Conservation (phyloP, 208 protist species). For the Crithidia expoeki region DNA sequence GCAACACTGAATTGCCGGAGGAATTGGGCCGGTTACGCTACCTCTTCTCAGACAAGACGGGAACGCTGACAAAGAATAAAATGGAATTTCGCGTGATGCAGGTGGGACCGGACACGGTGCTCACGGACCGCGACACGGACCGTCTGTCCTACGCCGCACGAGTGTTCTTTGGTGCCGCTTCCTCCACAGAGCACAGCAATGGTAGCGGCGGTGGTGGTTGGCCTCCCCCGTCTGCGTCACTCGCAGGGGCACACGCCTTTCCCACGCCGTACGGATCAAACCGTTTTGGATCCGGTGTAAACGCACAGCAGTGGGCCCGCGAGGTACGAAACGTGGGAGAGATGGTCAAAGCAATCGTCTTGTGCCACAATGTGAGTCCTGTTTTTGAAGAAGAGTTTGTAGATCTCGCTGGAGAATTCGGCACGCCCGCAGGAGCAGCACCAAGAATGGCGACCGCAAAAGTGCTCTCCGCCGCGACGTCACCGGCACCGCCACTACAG, state of each 20-base stretch:
- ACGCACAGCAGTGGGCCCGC: constrained; percentile 34
- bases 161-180: constrained; percentile 39
- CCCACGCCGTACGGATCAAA: background rate
- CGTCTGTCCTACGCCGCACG: constrained; percentile 41
- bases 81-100: constrained; percentile 88
- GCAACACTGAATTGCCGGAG: constrained; percentile 97
- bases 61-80: constrained; percentile 98
- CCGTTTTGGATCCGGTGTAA: constrained; percentile 14
- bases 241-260: background rate
- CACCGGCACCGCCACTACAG: constrained; percentile 66
- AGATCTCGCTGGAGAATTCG: background rate
- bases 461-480: constrained; percentile 36
- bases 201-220: background rate
- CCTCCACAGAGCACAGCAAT: background rate
- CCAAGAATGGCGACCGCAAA: no score
- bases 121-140: constrained; percentile 60
- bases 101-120: constrained; percentile 44
- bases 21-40: constrained; percentile 98
- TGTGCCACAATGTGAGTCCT: constrained; percentile 98
- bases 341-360: constrained; percentile 84
- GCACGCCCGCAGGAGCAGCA: background rate
- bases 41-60: constrained; percentile 99
- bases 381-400: constrained; percentile 67
- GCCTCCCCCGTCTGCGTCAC: background rate
- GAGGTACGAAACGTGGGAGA: constrained; percentile 72